Evolutionary conservation across 371 early-diverging fungal genomes (phyloP).

Genomic region (Lichtheimia hyalospora): DNA sequence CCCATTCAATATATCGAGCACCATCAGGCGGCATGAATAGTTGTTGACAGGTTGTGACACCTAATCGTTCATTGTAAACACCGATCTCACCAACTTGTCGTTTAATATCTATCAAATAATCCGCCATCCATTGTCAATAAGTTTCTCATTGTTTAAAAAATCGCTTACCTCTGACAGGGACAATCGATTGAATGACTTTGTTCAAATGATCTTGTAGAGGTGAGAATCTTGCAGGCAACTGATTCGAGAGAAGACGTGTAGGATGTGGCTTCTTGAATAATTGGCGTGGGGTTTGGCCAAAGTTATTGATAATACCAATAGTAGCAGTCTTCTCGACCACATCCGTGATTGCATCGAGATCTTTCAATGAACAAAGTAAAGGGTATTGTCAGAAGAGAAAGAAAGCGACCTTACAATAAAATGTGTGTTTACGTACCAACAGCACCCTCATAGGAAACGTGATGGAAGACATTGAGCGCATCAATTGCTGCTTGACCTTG

Average conservation of each 20-base stretch:
- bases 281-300: constrained; percentile 93
- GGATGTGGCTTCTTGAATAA: constrained; percentile 83
- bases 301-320: constrained; percentile 92
- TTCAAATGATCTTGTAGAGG: constrained; percentile 52
- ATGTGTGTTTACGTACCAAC: constrained; percentile 46
- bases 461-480: constrained; percentile 88
- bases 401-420: too few relatives aligned
- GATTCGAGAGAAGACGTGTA: constrained; percentile 33
- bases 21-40: constrained; percentile 59
- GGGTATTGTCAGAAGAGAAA: neutral
- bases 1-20: constrained; percentile 72
- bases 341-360: constrained; percentile 85
- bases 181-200: constrained; percentile 56
- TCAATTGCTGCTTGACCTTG: constrained; percentile 80
- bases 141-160: neutral
- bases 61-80: constrained; percentile 46
- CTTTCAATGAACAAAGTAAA: constrained; percentile 14
- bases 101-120: constrained; percentile 45
- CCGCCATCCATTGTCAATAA: neutral
- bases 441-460: constrained; percentile 90
- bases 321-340: constrained; percentile 88
- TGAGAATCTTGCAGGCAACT: constrained; percentile 38
- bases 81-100: constrained; percentile 55
- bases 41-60: constrained; percentile 52
- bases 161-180: constrained; percentile 53